Conservation (phyloP, 2,329 filamentous ascomycete genomes). For the Plectosphaerella plurivora region DNA sequence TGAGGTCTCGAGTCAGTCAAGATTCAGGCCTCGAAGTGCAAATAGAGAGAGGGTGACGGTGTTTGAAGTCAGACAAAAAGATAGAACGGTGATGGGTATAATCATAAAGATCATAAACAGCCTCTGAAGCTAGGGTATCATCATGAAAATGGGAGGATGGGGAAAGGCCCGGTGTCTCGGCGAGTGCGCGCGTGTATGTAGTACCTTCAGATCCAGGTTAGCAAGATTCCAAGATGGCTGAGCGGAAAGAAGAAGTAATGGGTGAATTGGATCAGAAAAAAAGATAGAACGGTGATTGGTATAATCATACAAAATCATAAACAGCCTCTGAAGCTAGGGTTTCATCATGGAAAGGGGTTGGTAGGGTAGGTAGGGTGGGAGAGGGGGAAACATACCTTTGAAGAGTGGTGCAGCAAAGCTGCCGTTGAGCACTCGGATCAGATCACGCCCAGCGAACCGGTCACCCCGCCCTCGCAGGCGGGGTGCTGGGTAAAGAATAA, state of each 20-base stretch:
- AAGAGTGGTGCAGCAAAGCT: neutral
- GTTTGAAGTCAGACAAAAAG: constrained; percentile 5
- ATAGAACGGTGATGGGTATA: constrained; percentile 29
- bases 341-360: constrained; percentile 35
- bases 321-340: constrained; percentile 38
- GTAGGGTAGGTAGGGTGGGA: neutral
- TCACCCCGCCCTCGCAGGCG: neutral
- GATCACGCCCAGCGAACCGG: neutral
- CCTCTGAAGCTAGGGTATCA: constrained; percentile 36
- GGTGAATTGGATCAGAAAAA: neutral
- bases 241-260: no score
- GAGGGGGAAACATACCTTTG: constrained; percentile 17
- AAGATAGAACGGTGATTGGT: constrained; percentile 26
- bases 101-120: constrained; percentile 43
- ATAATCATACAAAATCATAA: constrained; percentile 39
- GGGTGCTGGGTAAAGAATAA: constrained; percentile 7
- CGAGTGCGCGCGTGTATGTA: neutral
- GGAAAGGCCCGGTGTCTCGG: neutral
- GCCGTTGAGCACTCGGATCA: neutral
- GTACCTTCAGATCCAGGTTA: neutral
- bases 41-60: neutral
- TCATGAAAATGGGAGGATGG: constrained; percentile 23
- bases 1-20: constrained; percentile 5
- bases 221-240: constrained; percentile 32
- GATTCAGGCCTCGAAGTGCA: neutral